Evolutionary conservation across 305 asterid species (phyloP), one percentile per base, ranked within the genome.

Genomic region (Fraxinus sp.): DNA sequence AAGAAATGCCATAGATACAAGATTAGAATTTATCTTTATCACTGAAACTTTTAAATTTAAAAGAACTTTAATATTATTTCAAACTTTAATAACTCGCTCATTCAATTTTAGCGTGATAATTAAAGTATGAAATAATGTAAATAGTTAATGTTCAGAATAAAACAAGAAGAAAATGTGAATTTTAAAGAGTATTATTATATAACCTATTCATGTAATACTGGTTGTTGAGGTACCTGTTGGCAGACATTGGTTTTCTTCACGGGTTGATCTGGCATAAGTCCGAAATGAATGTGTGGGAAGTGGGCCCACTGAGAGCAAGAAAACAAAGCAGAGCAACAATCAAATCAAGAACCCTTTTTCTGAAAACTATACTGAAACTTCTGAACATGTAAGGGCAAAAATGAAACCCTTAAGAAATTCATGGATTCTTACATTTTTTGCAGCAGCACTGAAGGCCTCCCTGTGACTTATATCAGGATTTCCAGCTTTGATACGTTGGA

Each of bases 391-490:
- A 62, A 20, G 30, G 32, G 72, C 28, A 62, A 9, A 62, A 22
- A 22, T 10, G 33, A 22, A 59, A 59, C 55, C n/a, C 55, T 44
- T 44, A 44, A 2, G 16, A 44, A 44, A 44, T 8, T 80, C 80
- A 88, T 85, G 90, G 89, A 90, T 93, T 35, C 98, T 90, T 91
- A 95, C 98, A 91, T 95, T 95, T 88, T 95, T 95, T 78, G 99
- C 99, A 81, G 99, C 99, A 7, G 98, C 97, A 86, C 98, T 95
- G 91, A 95, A 95, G 81, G 98, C 99, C 89, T 95, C 98, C 91
- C 98, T 95, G 92, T 95, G 99, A 84, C 98, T 95, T 28, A 95
- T 94, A 90, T 95, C 99, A 85, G 99, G 99, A 92, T 95, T 95
- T 89, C 94, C 97, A 82, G 99, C 97, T 90, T 95, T 95, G 90